Conservation (phyloP, 768 basidiomycete species). For the Kwoniella europaea region DNA sequence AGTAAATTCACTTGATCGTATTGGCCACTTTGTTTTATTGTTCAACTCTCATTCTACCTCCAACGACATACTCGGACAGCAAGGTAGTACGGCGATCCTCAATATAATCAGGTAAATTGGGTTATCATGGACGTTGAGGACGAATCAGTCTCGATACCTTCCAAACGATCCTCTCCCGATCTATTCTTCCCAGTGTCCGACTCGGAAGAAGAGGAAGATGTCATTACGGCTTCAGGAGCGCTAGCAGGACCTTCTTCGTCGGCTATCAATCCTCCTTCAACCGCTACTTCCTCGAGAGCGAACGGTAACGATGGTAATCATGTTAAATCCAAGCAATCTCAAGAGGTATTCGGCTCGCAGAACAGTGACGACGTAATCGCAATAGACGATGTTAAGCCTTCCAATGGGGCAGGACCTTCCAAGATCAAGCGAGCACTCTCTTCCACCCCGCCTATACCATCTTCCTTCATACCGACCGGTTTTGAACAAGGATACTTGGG, state of each 20-base stretch:
- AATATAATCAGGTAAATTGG: no score
- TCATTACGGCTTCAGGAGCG: constrained; percentile 1
- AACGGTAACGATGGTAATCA: not conserved
- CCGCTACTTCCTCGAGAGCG: not conserved
- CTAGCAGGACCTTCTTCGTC: constrained; percentile 27
- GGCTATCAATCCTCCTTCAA: constrained; percentile 3
- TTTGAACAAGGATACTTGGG: constrained; percentile 52
- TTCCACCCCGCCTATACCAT: constrained; percentile 18
- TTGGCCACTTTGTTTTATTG: not conserved
- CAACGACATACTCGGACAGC: no score
- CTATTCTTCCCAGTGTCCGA: constrained; percentile 51
- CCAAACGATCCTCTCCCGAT: constrained; percentile 43
- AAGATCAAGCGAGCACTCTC: constrained; percentile 16
- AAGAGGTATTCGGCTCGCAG: constrained; percentile 19
- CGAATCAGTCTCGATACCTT: constrained; percentile 3
- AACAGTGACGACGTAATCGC: constrained; percentile 38
- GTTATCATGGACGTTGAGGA: constrained; percentile 7
- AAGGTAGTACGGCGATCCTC: no score
- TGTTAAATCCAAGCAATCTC: not conserved
- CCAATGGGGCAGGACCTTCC: constrained; percentile 30
- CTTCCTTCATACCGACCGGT: constrained; percentile 25
- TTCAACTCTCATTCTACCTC: no score
- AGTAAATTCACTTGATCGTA: not conserved
- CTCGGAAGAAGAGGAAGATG: constrained; percentile 44
- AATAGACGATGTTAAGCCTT: constrained; percentile 21